These are phyloP conservation scores for Sphagnum contortum DNA, from an alignment of 225 moss, liverwort and hornwort species.

Conservation along the genomic window DNA sequence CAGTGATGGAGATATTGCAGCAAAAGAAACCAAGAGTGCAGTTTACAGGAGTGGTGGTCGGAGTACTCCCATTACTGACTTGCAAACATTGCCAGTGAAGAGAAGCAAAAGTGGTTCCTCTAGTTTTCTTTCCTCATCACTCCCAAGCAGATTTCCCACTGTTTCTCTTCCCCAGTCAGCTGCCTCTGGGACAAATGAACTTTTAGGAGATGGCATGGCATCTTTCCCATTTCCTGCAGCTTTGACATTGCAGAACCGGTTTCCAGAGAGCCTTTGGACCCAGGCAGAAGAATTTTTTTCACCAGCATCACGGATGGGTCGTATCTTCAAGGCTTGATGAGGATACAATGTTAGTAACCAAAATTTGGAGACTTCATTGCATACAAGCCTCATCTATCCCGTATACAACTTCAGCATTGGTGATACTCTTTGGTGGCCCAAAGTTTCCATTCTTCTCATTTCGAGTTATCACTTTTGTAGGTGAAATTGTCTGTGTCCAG, in stretches of 20 bases:
- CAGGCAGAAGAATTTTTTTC: conserved; percentile 34
- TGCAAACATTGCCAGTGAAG: conserved; percentile 12
- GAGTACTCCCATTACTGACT: conserved; percentile 14
- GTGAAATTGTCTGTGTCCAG: too few relatives aligned
- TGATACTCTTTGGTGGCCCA: too few relatives aligned
- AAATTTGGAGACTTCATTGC: too few relatives aligned
- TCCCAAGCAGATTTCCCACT: conserved; percentile 17
- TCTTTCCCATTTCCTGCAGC: conserved; percentile 12
- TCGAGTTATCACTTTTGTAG: too few relatives aligned
- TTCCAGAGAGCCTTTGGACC: conserved; percentile 30
- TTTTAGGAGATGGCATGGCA: conserved; percentile 2
- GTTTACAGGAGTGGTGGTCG: conserved; percentile 17
- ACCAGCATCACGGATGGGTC: conserved; percentile 14
- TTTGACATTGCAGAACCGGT: conserved; percentile 28
- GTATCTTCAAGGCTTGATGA: conserved; percentile 12
- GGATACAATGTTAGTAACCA: background rate
- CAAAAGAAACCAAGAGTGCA: conserved; percentile 22
- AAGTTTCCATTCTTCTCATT: too few relatives aligned
- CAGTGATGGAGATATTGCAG: conserved; percentile 19
- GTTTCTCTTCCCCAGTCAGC: conserved; percentile 9
- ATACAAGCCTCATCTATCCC: too few relatives aligned
- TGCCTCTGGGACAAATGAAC: conserved; percentile 5
- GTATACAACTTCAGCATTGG: too few relatives aligned
- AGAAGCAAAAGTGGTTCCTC: conserved; percentile 17
- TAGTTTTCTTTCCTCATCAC: conserved; percentile 9